phyloP scores from a whole-genome alignment of 139 green algal genomes.

The Chlamydomonas schloesseri region DNA sequence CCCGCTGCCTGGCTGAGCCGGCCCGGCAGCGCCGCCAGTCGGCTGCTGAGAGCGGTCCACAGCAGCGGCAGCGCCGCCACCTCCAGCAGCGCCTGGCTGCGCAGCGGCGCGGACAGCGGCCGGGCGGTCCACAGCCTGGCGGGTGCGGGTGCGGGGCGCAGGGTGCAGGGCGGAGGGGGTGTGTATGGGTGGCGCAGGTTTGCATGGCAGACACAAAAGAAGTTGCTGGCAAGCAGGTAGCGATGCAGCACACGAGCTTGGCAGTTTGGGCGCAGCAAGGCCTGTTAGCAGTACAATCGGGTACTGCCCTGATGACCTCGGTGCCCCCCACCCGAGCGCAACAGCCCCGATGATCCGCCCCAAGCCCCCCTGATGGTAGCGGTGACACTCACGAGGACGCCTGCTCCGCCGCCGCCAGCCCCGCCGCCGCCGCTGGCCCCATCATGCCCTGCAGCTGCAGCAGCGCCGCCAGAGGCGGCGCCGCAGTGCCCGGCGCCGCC shows the following conservation, averaged over 20 bases:
- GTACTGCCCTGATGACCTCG: background rate
- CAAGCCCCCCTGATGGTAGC: no score
- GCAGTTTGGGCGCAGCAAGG: no score
- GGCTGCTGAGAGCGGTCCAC: background rate
- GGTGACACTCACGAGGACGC: background rate
- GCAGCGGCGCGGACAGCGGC: background rate
- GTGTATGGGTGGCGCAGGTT: background rate
- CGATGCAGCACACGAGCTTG: no score
- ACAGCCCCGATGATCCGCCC: no score
- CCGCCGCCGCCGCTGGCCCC: background rate
- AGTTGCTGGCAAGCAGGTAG: background rate
- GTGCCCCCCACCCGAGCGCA: no score
- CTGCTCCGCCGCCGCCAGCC: background rate
- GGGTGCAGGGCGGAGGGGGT: background rate
- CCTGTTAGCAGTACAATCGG: no score
- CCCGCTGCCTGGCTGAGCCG: slow-evolving; percentile 23
- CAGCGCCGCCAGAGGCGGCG: slow-evolving; percentile 13
- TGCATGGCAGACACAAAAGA: background rate
- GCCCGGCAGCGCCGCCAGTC: slow-evolving; percentile 1
- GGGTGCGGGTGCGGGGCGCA: background rate
- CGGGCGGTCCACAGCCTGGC: slow-evolving; percentile 13
- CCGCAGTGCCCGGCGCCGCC: background rate
- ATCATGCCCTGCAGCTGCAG: slow-evolving; percentile 11
- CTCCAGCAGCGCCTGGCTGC: slow-evolving; percentile 15
- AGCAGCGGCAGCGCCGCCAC: slow-evolving; percentile 18